These are phyloP conservation scores for Rhytidiadelphus loreus DNA, from an alignment of 225 moss, liverwort and hornwort species.

Conservation along the genomic window DNA sequence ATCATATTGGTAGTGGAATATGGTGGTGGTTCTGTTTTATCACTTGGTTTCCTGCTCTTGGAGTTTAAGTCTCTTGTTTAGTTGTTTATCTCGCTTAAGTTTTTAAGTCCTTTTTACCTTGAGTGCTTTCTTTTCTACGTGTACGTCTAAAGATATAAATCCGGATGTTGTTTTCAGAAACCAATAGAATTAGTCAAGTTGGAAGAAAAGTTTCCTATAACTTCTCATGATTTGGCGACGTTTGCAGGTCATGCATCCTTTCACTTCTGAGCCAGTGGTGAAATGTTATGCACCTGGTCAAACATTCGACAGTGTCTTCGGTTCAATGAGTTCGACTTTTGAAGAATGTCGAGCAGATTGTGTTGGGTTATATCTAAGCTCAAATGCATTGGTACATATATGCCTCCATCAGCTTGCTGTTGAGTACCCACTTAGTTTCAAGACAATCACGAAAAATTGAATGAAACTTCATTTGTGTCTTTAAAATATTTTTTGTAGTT, in stretches of 20 bases:
- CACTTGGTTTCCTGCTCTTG: not conserved
- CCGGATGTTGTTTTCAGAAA: not conserved
- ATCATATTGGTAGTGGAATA: not conserved
- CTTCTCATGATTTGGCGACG: not conserved
- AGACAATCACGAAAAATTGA: not conserved
- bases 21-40: not conserved
- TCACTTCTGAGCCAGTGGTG: conserved; percentile 27
- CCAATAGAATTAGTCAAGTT: not conserved
- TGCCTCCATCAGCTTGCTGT: not conserved
- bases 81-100: not conserved
- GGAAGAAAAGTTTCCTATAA: not conserved
- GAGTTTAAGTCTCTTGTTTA: not conserved
- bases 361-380: conserved; percentile 52
- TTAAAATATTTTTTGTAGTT: not conserved
- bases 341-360: conserved; percentile 82
- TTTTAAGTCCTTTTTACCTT: not conserved
- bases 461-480: not conserved
- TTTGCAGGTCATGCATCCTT: conserved; percentile 48
- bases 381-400: conserved; percentile 30
- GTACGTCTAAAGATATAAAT: not conserved
- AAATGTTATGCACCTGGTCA: conserved; percentile 57
- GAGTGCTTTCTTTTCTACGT: not conserved
- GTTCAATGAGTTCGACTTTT: conserved; percentile 39
- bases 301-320: conserved; percentile 62
- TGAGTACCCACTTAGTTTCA: not conserved